Percentiles rank a stretch among this genome's conserved stretches.
phyloP scores from a whole-genome alignment of 257 asterid genomes.

The Primulina tabacum region DNA sequence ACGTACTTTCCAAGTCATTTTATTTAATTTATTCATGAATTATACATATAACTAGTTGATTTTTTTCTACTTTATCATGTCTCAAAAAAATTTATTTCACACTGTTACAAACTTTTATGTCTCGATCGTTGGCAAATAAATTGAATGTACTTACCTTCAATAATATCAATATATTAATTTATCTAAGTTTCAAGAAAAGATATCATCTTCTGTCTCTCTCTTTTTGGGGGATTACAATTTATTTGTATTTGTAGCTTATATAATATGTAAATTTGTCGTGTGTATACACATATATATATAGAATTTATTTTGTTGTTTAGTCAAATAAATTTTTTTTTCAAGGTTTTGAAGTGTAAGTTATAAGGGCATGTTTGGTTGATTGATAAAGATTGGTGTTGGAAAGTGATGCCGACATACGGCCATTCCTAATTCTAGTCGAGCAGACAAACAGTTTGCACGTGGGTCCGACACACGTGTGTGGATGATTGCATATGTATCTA shows the following conservation, averaged over 20 bases:
- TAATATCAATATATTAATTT: too few species aligned
- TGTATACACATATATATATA: too few species aligned
- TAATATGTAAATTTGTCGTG: too few species aligned
- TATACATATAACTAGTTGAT: too few species aligned
- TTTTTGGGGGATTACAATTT: too few species aligned
- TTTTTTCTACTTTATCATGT: too few species aligned
- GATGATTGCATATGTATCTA: conserved; percentile 25
- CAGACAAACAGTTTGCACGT: conserved; percentile 45
- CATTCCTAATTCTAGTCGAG: conserved; percentile 32
- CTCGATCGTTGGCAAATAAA: not conserved
- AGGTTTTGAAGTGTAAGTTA: conserved; percentile 4
- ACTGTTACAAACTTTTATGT: not conserved
- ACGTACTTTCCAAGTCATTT: not conserved
- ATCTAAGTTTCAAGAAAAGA: not conserved
- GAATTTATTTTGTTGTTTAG: not conserved
- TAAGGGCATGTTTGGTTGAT: conserved; percentile 31
- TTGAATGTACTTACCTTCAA: not conserved
- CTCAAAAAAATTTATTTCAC: too few species aligned
- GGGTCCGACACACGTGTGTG: conserved; percentile 52
- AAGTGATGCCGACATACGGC: conserved; percentile 60
- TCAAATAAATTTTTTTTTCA: not conserved
- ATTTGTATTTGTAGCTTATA: too few species aligned
- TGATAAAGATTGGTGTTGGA: conserved; percentile 42
- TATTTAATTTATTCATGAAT: not conserved
- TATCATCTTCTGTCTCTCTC: not conserved